Percentiles rank a stretch among this genome's conserved stretches.
Conservation (phyloP, 2,329 filamentous ascomycete genomes). For the Onygena corvina region DNA sequence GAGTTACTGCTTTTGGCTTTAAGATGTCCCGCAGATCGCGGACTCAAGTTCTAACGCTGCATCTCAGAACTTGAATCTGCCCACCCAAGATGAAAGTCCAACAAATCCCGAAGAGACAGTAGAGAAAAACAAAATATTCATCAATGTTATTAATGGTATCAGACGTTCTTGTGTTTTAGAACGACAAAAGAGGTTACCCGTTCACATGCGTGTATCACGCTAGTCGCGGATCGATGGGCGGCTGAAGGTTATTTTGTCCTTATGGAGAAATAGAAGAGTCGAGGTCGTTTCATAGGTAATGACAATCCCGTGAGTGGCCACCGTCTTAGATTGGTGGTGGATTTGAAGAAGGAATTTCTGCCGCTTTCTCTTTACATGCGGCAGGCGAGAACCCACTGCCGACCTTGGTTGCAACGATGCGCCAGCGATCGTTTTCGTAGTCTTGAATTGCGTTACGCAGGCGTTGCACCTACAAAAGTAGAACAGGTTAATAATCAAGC, state of each 20-base stretch:
- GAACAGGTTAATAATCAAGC: not conserved
- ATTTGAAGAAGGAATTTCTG: slow-evolving; percentile 39
- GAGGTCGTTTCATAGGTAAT: not conserved
- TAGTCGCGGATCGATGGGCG: slow-evolving; percentile 10
- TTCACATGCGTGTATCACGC: slow-evolving; percentile 7
- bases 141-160: slow-evolving; percentile 2
- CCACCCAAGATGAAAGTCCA: not conserved
- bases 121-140: not conserved
- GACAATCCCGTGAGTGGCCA: not conserved
- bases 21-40: not conserved
- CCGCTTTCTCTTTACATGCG: slow-evolving; percentile 71
- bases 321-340: not conserved
- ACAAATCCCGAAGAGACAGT: slow-evolving; percentile 5
- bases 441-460: slow-evolving; percentile 31
- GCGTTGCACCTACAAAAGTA: slow-evolving; percentile 25
- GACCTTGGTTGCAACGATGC: slow-evolving; percentile 80
- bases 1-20: slow-evolving; percentile 3
- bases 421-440: slow-evolving; percentile 63
- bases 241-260: slow-evolving; percentile 2
- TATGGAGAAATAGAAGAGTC: not conserved
- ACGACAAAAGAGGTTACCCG: not conserved
- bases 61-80: slow-evolving; percentile 1
- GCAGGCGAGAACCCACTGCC: slow-evolving; percentile 78
- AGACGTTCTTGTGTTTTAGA: not conserved
- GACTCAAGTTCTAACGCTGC: slow-evolving; percentile 1